Base-by-base conservation (phyloP, 371 early-diverging fungal genomes). In the Entomophthora muscae region DNA sequence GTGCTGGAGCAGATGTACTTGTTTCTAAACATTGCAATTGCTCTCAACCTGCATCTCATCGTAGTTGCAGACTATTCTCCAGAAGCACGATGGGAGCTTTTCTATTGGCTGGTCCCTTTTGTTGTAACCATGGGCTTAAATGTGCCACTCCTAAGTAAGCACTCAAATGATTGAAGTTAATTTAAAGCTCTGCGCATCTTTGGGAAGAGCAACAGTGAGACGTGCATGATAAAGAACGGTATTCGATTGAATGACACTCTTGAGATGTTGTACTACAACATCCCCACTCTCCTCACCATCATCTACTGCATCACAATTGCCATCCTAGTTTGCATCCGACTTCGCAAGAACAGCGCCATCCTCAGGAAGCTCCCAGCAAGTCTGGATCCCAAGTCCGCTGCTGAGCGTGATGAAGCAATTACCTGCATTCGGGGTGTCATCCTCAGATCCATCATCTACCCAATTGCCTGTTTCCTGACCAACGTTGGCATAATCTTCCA, bases 1-100 rank as follows among this genome's bases (percentile, higher is more conserved):
- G 30, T 61, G 30, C 33, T 31, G 23, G 61, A 10, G 5, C 31
- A 32, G 22, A 61, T 61, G 31, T 61, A 32, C 26, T 42, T 31
- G 5, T 42, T 32, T 17, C 31, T 61, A 21, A 61, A 61, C 61
- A 42, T 61, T 23, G 61, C 61, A 12, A 61, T 61, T 5, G 52
- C 61, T 21, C 13, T 61, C 3, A 61, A 61, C 24, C 33, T 61
- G 13, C 61, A 61, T 3, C 31, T 61, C 2, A 24, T 61, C 2
- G 23, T 33, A 3, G 2, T 61, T 3, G 2, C 23, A n/a, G 17
- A 21, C 3, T n/a, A 33, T n/a, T 7, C 5, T 7, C 42, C 42
- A 1, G 31, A 61, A 2, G 30, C 33, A 61, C 10, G 21, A n/a
- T 61, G 61, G 61, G 61, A 61, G 42, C 3, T n/a, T 1, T 33